Evolutionary conservation across 2,329 filamentous ascomycete species (phyloP).

Genomic region (Pseudohalonectria lignicola): DNA sequence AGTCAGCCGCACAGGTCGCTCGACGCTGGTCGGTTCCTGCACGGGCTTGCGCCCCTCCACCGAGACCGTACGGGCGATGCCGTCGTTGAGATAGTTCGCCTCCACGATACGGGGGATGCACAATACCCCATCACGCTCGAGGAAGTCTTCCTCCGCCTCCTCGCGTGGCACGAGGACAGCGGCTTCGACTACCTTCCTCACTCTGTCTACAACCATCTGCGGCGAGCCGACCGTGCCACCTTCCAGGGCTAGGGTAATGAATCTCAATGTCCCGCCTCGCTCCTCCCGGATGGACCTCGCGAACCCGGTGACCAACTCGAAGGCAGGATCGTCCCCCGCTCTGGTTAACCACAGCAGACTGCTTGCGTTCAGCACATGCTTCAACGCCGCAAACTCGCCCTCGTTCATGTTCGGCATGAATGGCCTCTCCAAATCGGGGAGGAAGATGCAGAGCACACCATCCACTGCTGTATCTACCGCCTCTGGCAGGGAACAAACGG

Average conservation of each 20-base stretch:
- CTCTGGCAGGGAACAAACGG: too few species aligned
- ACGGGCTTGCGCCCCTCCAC: neutral
- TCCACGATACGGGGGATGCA: slow-evolving; percentile 10
- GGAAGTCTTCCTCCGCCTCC: slow-evolving; percentile 10
- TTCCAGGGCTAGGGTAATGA: neutral
- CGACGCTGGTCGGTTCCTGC: neutral
- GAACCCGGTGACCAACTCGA: neutral
- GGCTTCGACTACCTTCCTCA: neutral
- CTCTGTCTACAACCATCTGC: neutral
- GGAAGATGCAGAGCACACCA: neutral
- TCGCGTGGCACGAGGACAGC: neutral
- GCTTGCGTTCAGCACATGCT: neutral
- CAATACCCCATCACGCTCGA: slow-evolving; percentile 11
- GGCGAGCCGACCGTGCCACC: neutral
- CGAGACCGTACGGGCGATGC: neutral
- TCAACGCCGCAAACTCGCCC: neutral
- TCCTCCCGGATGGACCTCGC: neutral
- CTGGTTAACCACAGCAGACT: neutral
- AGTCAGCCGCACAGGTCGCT: neutral
- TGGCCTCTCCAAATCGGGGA: neutral
- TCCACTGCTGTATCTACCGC: neutral
- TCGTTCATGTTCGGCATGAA: neutral
- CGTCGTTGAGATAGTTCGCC: slow-evolving; percentile 1
- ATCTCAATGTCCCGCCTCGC: neutral
- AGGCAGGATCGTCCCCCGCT: neutral